Base-by-base conservation (phyloP, 371 early-diverging fungal genomes). In the Parasitella parasitica region DNA sequence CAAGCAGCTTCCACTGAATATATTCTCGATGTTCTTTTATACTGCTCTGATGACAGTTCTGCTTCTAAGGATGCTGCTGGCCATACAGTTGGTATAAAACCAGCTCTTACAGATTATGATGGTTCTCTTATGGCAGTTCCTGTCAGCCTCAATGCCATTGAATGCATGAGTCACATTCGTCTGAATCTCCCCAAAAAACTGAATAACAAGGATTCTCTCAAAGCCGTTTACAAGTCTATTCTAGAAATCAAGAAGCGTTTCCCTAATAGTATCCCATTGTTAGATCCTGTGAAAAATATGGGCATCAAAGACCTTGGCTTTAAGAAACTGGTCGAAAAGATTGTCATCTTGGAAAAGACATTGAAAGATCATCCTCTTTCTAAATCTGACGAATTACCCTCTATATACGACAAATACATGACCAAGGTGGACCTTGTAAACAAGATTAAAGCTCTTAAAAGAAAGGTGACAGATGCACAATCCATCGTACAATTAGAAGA, bases 201-300 rank as follows among this genome's bases (percentile, higher is more conserved):
- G 6, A 72, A 75, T 63, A 69, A 73, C 4, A 62, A 66, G 1
- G 89, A 87, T 37, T 70, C 79, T 27, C 83, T 93, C 41, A 79
- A 80, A 30, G 83, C 85, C 24, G 75, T 94, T 43, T 72, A 83
- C 57, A 88, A 86, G 63, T 90, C 89, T 6, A 64, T 97, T 6
- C 41, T 75, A 34, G 92, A 95, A 73, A 88, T 94, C 4, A 77
- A 86, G 60, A 82, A 77, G 66, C 84, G 93, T 28, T 92, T 94
- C 68, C 80, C 83, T 7, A 82, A 86, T 28, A 87, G 87, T 11
- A 75, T 95, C 5, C 96, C 95, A 8, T 67, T 89, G 13, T 70
- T 98, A 67, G 97, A 98, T 66, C 96, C 97, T 8, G 76, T 96
- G 27, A 84, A 85, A 49, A 93, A 97, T 67, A 94, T 97, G 94